Conservation (phyloP, 1,284 basidiomycete genomes). For the Cryptococcus sp. region DNA sequence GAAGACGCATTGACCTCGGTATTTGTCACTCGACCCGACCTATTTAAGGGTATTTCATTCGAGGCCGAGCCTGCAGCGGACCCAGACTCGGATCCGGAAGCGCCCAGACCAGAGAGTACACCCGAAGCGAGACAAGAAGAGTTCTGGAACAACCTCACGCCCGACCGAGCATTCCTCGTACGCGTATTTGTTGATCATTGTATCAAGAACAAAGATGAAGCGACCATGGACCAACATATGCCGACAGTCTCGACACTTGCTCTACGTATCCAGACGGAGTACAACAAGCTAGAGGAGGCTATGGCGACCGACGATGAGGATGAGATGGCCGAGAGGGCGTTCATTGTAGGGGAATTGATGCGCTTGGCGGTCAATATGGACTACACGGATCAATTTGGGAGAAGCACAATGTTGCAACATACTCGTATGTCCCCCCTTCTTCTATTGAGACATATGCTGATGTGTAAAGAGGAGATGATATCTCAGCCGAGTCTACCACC, state of each 20-base stretch:
- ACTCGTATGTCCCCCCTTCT: constrained; percentile 58
- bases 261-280: constrained; percentile 74
- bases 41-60: constrained; percentile 66
- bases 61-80: constrained; percentile 54
- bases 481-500: constrained; percentile 75
- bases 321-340: constrained; percentile 55
- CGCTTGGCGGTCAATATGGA: constrained; percentile 78
- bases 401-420: constrained; percentile 85
- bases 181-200: constrained; percentile 83
- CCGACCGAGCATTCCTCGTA: constrained; percentile 77
- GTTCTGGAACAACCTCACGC: constrained; percentile 75
- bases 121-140: too few relatives aligned
- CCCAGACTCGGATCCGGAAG: background rate
- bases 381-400: constrained; percentile 90
- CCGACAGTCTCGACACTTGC: constrained; percentile 89
- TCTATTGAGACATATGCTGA: background rate
- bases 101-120: constrained; percentile 24
- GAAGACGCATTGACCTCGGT: constrained; percentile 64
- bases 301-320: constrained; percentile 53
- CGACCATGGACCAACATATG: constrained; percentile 66
- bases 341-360: constrained; percentile 76
- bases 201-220: constrained; percentile 60
- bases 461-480: constrained; percentile 69
- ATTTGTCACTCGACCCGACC: constrained; percentile 59
- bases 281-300: constrained; percentile 62